Evolutionary conservation across 2,329 filamentous ascomycete species (phyloP).

Genomic region (Sarocladium oryzae): DNA sequence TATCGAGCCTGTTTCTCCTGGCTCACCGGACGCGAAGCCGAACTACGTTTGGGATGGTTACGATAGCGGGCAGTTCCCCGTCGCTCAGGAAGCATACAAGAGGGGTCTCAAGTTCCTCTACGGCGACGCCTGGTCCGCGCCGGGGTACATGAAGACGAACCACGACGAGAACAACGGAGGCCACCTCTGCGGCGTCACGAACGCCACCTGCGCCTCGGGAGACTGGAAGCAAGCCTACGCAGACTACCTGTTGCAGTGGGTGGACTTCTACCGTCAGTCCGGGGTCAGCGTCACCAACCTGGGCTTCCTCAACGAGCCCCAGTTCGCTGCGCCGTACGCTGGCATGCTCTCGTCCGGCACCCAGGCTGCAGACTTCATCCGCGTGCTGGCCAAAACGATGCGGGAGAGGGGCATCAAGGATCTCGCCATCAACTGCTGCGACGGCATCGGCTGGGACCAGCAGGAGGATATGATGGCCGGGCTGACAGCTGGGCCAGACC

Average conservation of each 20-base stretch:
- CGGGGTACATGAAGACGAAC: slow-evolving; percentile 1
- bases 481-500: background rate
- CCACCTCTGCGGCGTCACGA: background rate
- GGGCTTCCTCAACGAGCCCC: background rate
- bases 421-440: background rate
- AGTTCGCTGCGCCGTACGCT: background rate
- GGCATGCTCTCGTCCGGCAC: background rate
- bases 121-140: background rate
- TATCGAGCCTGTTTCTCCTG: background rate
- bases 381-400: background rate
- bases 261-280: background rate
- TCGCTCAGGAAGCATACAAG: background rate
- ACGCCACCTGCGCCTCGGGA: background rate
- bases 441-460: background rate
- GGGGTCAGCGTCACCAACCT: slow-evolving; percentile 1
- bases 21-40: background rate
- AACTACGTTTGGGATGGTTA: slow-evolving; percentile 1
- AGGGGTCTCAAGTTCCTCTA: background rate
- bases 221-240: background rate
- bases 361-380: background rate
- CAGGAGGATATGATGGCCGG: background rate
- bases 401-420: background rate
- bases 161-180: slow-evolving; percentile 1
- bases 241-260: background rate
- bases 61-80: background rate